These are phyloP conservation scores for Takashimella tepidaria DNA, from an alignment of 1,284 basidiomycete genomes.

Conservation along the genomic window DNA sequence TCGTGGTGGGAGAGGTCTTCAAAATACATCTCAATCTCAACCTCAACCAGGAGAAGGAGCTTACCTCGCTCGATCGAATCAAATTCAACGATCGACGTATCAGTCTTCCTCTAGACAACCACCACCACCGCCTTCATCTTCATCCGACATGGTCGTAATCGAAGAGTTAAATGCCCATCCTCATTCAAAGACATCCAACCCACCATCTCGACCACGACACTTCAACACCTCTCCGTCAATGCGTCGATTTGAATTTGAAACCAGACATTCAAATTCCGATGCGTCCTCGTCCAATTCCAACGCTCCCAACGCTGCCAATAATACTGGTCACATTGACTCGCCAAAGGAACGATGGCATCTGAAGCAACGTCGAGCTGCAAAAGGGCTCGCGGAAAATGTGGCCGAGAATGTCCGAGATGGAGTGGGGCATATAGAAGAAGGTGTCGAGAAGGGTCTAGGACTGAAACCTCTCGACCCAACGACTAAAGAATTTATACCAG, in stretches of 20 bases:
- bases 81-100: neutral
- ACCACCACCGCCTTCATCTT: neutral
- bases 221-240: neutral
- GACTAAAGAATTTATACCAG: slow-evolving; percentile 8
- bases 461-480: slow-evolving; percentile 10
- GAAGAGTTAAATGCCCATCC: neutral
- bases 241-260: neutral
- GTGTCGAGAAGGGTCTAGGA: neutral
- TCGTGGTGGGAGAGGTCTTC: neutral
- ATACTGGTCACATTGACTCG: neutral
- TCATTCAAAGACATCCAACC: neutral
- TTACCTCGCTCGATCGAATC: slow-evolving; percentile 6
- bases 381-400: neutral
- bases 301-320: neutral
- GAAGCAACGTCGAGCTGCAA: slow-evolving; percentile 3
- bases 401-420: neutral
- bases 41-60: slow-evolving; percentile 20
- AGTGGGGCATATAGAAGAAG: neutral
- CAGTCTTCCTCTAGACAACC: neutral
- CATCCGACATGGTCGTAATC: neutral
- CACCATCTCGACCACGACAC: neutral
- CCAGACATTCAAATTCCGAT: neutral
- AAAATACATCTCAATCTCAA: neutral
- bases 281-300: neutral
- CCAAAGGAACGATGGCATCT: neutral